phyloP scores from a whole-genome alignment of 2,329 filamentous ascomycete species.

The Fusarium xylarioides region DNA sequence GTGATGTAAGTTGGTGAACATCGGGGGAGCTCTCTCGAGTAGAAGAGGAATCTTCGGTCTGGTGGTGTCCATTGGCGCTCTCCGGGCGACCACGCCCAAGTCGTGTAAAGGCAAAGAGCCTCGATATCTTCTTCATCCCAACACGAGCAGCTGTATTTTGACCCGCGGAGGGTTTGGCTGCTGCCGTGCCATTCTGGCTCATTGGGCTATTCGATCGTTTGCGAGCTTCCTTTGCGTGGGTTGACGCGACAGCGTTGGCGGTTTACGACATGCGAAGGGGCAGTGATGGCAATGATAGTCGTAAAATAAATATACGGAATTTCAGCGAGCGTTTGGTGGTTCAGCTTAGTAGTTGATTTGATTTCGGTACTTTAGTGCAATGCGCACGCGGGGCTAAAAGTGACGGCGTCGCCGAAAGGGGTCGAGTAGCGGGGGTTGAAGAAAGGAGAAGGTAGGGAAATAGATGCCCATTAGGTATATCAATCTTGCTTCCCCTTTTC shows the following conservation, averaged over 20 bases:
- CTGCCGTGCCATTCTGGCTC: constrained; percentile 42
- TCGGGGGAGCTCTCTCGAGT: constrained; percentile 43
- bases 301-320: not conserved
- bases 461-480: not conserved
- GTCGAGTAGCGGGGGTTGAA: constrained; percentile 4
- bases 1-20: constrained; percentile 49
- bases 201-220: constrained; percentile 26
- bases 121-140: constrained; percentile 50
- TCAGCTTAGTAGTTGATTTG: constrained; percentile 5
- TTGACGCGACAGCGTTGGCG: constrained; percentile 27
- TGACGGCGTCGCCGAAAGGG: constrained; percentile 34
- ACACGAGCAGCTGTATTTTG: constrained; percentile 28
- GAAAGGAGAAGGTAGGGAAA: not conserved
- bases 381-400: constrained; percentile 24
- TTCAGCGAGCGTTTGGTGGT: constrained; percentile 12
- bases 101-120: constrained; percentile 47
- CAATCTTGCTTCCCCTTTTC: constrained; percentile 14
- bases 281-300: not conserved
- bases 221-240: constrained; percentile 24
- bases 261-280: constrained; percentile 30
- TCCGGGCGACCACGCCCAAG: constrained; percentile 43
- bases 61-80: constrained; percentile 21
- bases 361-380: constrained; percentile 14
- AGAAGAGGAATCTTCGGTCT: constrained; percentile 36
- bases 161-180: constrained; percentile 33